These are phyloP conservation scores for Phytophthora meadii DNA, from an alignment of 352 stramenopile species.

Conservation along the genomic window DNA sequence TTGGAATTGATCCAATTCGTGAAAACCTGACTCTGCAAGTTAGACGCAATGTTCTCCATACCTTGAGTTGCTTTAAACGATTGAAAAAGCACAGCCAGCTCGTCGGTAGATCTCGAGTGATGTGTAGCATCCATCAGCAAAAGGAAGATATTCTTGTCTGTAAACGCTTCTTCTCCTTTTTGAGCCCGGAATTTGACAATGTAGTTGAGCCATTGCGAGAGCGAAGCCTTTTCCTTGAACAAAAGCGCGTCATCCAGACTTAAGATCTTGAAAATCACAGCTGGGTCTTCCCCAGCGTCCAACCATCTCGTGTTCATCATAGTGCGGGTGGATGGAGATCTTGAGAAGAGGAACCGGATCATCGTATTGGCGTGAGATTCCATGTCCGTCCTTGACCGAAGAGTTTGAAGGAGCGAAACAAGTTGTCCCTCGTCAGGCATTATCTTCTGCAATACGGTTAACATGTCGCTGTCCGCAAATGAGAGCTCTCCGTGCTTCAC, in stretches of 20 bases:
- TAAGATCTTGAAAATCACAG: constrained; percentile 2
- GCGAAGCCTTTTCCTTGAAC: not conserved
- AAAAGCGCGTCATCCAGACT: not conserved
- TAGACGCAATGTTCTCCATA: no score
- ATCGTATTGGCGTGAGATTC: not conserved
- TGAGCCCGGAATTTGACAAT: no score
- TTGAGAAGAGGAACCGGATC: not conserved
- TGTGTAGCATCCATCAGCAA: no score
- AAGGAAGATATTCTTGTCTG: no score
- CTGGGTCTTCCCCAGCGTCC: not conserved
- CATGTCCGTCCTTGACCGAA: not conserved
- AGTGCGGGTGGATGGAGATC: not conserved
- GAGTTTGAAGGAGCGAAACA: not conserved
- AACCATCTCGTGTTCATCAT: not conserved
- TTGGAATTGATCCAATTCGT: no score
- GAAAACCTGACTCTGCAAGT: no score
- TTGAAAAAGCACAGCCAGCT: no score
- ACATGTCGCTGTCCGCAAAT: not conserved
- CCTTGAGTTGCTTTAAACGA: no score
- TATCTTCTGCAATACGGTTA: not conserved
- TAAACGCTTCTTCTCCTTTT: no score
- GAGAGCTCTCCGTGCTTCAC: not conserved
- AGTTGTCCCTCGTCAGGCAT: not conserved
- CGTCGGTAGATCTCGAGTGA: no score
- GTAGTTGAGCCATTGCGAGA: not conserved